phyloP scores from a whole-genome alignment of 441 rosid species.

The Lepidium campestre region DNA sequence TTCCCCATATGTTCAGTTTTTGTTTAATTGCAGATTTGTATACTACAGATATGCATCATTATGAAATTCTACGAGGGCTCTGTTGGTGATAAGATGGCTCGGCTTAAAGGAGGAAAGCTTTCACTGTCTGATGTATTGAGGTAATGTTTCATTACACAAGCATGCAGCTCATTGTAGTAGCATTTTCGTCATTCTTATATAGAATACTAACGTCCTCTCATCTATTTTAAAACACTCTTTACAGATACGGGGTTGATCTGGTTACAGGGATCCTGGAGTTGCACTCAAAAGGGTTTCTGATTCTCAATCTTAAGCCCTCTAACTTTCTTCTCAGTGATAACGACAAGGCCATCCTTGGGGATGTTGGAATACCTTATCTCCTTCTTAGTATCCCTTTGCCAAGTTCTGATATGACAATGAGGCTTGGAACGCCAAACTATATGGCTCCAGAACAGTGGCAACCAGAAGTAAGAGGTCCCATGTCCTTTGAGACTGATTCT shows the following conservation, averaged over 20 bases:
- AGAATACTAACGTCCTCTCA: not conserved
- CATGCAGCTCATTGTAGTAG: not conserved
- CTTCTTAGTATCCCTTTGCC: constrained; percentile 62
- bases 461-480: constrained; percentile 79
- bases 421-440: constrained; percentile 85
- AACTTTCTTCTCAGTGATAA: constrained; percentile 68
- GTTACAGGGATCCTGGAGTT: constrained; percentile 54
- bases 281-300: constrained; percentile 60
- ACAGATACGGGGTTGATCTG: constrained; percentile 69
- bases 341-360: constrained; percentile 68
- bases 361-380: constrained; percentile 69
- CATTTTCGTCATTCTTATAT: not conserved
- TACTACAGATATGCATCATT: constrained; percentile 54
- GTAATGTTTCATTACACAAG: constrained; percentile 30
- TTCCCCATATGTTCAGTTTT: not conserved
- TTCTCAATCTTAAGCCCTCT: constrained; percentile 73
- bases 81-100: constrained; percentile 74
- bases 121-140: constrained; percentile 52
- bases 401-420: constrained; percentile 50
- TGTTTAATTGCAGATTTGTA: not conserved
- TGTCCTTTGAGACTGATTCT: constrained; percentile 75
- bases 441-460: constrained; percentile 99
- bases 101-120: constrained; percentile 72
- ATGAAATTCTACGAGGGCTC: constrained; percentile 90
- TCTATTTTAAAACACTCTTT: constrained; percentile 17